Evolutionary conservation across 768 basidiomycete genomes (phyloP).

Genomic region (Gloeopeniophorella convolvens): DNA sequence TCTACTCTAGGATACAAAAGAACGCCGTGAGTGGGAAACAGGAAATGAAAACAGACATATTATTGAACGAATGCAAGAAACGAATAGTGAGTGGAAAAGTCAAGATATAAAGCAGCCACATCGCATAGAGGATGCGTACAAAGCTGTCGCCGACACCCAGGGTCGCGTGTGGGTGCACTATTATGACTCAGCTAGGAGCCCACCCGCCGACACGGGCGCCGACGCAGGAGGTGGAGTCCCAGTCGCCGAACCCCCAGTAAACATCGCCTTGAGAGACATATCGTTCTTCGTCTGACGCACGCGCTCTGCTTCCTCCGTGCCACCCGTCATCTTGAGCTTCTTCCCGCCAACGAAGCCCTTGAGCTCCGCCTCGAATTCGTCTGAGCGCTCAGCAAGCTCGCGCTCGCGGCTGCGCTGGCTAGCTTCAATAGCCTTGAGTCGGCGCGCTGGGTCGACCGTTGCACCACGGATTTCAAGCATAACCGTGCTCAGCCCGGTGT

Average conservation of each 20-base stretch:
- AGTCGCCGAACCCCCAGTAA: slow-evolving; percentile 38
- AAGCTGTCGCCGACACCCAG: no score
- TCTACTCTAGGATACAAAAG: no score
- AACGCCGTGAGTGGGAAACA: no score
- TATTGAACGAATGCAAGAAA: no score
- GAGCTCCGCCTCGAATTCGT: slow-evolving; percentile 83
- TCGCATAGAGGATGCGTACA: no score
- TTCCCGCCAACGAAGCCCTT: slow-evolving; percentile 79
- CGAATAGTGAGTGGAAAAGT: no score
- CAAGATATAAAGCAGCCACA: no score
- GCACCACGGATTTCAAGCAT: slow-evolving; percentile 89
- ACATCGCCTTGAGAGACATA: slow-evolving; percentile 85
- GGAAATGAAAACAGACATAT: no score
- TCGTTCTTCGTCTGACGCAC: slow-evolving; percentile 82
- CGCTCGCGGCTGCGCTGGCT: slow-evolving; percentile 75
- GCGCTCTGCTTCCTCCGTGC: slow-evolving; percentile 86
- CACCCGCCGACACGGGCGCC: no score
- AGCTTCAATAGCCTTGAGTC: slow-evolving; percentile 89
- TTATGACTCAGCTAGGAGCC: no score
- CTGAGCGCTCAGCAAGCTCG: slow-evolving; percentile 63
- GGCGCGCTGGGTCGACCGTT: slow-evolving; percentile 70
- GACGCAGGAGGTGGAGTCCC: no score
- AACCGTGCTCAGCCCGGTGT: slow-evolving; percentile 64
- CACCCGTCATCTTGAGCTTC: slow-evolving; percentile 93
- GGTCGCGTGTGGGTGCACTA: no score